Evolutionary conservation across 257 asterid species (phyloP).

Genomic region (Solanum chiquidenum): DNA sequence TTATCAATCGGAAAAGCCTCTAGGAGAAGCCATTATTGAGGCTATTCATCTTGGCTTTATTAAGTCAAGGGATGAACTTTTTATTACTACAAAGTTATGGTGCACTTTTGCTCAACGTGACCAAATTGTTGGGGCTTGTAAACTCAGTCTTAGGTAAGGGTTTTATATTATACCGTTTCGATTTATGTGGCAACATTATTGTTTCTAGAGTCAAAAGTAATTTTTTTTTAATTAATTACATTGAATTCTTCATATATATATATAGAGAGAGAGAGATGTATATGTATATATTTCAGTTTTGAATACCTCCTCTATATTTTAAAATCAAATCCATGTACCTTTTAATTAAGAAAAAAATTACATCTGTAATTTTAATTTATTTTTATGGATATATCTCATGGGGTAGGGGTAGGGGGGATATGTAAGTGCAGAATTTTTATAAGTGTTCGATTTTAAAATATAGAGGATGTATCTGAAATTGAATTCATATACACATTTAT

Average conservation of each 20-base stretch:
- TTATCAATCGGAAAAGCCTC: conserved; percentile 44
- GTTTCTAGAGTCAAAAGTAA: background rate
- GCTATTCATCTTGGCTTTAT: conserved; percentile 39
- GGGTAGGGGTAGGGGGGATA: no score
- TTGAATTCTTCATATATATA: no score
- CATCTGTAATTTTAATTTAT: no score
- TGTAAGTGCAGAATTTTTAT: no score
- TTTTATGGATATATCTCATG: no score
- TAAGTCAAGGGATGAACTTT: conserved; percentile 38
- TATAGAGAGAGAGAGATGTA: background rate
- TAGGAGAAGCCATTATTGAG: conserved; percentile 43
- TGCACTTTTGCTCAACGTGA: conserved; percentile 29
- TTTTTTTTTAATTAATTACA: background rate
- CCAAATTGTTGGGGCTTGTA: conserved; percentile 44
- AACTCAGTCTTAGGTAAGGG: conserved; percentile 43
- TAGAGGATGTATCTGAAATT: background rate
- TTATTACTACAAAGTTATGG: conserved; percentile 64
- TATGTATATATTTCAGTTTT: no score
- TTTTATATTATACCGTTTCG: background rate
- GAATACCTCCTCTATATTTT: no score
- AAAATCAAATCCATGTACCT: no score
- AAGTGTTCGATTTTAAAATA: no score
- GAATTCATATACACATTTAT: no score
- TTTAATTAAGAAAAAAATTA: no score
- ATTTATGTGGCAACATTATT: background rate